These are phyloP conservation scores for Dacryopinax primogenitus DNA, from an alignment of 768 basidiomycete genomes.

Conservation along the genomic window DNA sequence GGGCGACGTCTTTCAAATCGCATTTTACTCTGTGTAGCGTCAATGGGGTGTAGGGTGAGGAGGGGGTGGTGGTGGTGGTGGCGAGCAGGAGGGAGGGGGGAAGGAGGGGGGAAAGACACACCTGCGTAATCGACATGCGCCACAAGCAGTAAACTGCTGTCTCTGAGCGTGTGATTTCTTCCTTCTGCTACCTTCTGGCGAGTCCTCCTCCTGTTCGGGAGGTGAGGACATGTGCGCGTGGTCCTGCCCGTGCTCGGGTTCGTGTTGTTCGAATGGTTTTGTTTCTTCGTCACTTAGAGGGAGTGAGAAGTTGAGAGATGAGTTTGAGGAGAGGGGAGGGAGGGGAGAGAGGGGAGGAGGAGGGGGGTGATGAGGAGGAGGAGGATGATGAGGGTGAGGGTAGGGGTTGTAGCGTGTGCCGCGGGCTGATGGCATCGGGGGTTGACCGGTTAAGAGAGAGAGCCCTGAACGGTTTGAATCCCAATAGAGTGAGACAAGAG, in stretches of 20 bases:
- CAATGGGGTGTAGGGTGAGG: background rate
- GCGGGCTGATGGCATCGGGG: background rate
- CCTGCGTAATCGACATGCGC: slow-evolving; percentile 84
- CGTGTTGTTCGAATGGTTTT: background rate
- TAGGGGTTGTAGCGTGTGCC: background rate
- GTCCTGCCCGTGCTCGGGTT: background rate
- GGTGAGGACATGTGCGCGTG: background rate
- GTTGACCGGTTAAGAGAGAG: background rate
- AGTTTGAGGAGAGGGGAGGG: background rate
- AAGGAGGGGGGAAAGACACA: slow-evolving; percentile 20
- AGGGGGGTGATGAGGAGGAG: background rate
- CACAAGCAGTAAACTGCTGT: slow-evolving; percentile 86
- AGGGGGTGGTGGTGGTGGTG: background rate
- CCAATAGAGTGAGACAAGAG: no score
- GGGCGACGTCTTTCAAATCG: slow-evolving; percentile 67
- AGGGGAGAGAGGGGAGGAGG: background rate
- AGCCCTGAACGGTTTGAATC: no score
- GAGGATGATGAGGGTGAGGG: background rate
- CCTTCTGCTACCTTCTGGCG: no score
- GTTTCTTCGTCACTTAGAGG: slow-evolving; percentile 1
- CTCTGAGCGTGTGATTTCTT: no score
- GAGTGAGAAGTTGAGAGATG: background rate
- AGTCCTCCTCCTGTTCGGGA: background rate
- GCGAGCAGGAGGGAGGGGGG: background rate
- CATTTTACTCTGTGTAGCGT: slow-evolving; percentile 89